Evolutionary conservation across 2,329 filamentous ascomycete species (phyloP).

Genomic region (Hypomyces perniciosus): DNA sequence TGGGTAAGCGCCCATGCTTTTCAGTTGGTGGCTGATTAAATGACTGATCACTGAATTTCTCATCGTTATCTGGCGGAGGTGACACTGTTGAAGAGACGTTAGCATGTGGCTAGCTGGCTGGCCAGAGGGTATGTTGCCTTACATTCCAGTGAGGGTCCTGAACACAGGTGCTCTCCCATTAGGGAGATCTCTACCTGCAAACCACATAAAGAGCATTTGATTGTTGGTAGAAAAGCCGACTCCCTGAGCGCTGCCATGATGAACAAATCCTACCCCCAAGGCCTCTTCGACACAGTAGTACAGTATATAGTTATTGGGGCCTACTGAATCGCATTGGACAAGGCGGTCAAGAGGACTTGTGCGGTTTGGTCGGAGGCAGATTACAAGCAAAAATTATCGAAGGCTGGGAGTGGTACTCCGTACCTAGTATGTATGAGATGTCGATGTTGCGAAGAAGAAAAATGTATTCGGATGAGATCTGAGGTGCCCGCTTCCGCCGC

Average conservation of each 20-base stretch:
- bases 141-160: conserved; percentile 43
- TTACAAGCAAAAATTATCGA: too few species aligned
- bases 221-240: conserved; percentile 68
- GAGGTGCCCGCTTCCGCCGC: too few species aligned
- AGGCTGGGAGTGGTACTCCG: too few species aligned
- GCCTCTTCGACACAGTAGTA: neutral
- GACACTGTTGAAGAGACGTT: conserved; percentile 25
- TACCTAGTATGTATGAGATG: too few species aligned
- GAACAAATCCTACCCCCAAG: conserved; percentile 9
- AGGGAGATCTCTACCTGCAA: conserved; percentile 73
- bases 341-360: neutral
- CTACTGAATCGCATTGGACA: conserved; percentile 4
- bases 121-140: conserved; percentile 14
- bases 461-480: too few species aligned
- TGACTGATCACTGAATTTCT: conserved; percentile 21
- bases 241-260: conserved; percentile 50
- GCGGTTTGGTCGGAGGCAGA: too few species aligned
- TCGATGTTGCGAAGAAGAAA: too few species aligned
- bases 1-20: conserved; percentile 38
- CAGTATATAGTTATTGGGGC: neutral
- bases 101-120: neutral
- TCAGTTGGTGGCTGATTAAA: conserved; percentile 23
- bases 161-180: conserved; percentile 81
- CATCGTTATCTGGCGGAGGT: conserved; percentile 30
- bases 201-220: conserved; percentile 82